A percentile compares a stretch with the other conserved stretches of the same genome.
Evolutionary conservation across 2,329 filamentous ascomycete genomes (phyloP).

Genomic region (Penicillium sp.): DNA sequence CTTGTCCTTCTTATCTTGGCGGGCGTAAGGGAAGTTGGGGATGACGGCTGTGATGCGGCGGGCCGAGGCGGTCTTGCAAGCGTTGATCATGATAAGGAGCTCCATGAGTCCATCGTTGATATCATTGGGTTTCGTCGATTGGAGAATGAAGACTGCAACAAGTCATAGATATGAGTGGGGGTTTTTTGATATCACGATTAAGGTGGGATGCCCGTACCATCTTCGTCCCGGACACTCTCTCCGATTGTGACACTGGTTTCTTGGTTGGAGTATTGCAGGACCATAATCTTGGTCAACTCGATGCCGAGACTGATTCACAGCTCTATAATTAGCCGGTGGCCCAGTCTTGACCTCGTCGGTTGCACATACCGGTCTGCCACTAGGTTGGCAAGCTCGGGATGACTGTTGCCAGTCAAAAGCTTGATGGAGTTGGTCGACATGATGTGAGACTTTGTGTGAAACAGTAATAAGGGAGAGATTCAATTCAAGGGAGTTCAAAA

Average conservation of each 20-base stretch:
- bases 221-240: constrained; percentile 93
- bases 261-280: constrained; percentile 65
- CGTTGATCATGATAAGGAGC: constrained; percentile 96
- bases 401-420: constrained; percentile 71
- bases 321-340: constrained; percentile 13
- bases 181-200: constrained; percentile 8
- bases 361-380: constrained; percentile 62
- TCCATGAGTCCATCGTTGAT: constrained; percentile 99
- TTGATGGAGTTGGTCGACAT: constrained; percentile 76
- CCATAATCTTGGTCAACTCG: constrained; percentile 66
- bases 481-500: constrained; percentile 1
- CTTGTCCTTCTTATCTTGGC: constrained; percentile 97
- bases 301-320: constrained; percentile 55
- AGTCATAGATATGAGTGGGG: constrained; percentile 12
- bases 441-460: constrained; percentile 1
- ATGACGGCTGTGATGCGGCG: constrained; percentile 92
- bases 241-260: constrained; percentile 75
- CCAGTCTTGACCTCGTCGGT: neutral
- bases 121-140: constrained; percentile 90
- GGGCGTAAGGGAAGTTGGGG: constrained; percentile 93
- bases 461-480: neutral
- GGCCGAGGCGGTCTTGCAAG: constrained; percentile 80
- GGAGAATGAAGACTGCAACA: constrained; percentile 78
- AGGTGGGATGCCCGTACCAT: constrained; percentile 55
- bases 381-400: constrained; percentile 67